phyloP scores from a whole-genome alignment of 2,329 filamentous ascomycete species.

The Pseudomassariella vexata region DNA sequence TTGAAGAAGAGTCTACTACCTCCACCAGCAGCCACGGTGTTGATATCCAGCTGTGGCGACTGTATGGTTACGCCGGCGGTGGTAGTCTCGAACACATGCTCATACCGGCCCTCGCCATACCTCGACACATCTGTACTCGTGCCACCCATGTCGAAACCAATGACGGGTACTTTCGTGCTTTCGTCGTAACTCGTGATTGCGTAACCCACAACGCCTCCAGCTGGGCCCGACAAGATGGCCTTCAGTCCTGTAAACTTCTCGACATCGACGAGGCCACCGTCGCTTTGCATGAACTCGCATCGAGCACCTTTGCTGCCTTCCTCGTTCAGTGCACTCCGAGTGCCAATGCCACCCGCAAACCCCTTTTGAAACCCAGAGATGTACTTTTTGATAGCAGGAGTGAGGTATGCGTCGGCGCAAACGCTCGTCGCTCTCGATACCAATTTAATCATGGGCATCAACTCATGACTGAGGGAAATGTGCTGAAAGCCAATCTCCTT shows the following conservation, averaged over 20 bases:
- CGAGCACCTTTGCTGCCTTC: conserved; percentile 63
- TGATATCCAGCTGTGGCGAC: conserved; percentile 87
- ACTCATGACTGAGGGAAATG: conserved; percentile 72
- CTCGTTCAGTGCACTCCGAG: conserved; percentile 64
- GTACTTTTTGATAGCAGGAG: conserved; percentile 73
- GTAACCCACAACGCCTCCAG: conserved; percentile 91
- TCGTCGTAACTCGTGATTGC: conserved; percentile 86
- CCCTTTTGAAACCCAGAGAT: conserved; percentile 68
- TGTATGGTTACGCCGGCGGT: conserved; percentile 93
- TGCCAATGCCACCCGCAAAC: conserved; percentile 75
- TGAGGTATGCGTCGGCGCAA: conserved; percentile 75
- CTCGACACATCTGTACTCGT: conserved; percentile 88
- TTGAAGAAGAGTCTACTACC: conserved; percentile 80
- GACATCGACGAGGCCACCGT: conserved; percentile 68
- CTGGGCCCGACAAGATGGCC: conserved; percentile 82
- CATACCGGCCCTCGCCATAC: conserved; percentile 79
- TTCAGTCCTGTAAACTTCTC: conserved; percentile 78
- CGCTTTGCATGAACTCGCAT: conserved; percentile 94
- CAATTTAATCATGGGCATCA: conserved; percentile 89
- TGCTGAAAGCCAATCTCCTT: conserved; percentile 77
- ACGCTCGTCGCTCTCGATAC: conserved; percentile 71
- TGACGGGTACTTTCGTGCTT: conserved; percentile 75
- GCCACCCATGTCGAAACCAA: conserved; percentile 87
- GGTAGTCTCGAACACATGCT: conserved; percentile 91
- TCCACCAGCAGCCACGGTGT: conserved; percentile 88